A percentile compares a stretch with the other conserved stretches of the same genome.
Evolutionary conservation across 1,139 yeast genomes (phyloP).

Genomic region (Kurtzmaniella quercitrusa): DNA sequence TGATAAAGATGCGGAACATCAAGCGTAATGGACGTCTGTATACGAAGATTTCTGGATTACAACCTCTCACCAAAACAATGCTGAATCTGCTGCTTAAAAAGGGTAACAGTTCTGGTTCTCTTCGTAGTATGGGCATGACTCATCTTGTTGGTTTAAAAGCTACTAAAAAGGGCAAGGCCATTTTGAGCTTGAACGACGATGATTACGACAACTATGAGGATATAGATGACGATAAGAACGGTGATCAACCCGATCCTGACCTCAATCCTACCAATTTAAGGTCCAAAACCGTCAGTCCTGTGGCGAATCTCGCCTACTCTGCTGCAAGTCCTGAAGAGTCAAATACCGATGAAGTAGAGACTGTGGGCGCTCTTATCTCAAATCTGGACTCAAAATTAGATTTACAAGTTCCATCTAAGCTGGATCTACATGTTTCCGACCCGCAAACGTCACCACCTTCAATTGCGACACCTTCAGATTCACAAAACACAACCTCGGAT

Average conservation of each 20-base stretch:
- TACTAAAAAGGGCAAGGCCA: constrained; percentile 40
- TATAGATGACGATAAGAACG: constrained; percentile 14
- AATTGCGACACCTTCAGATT: no score
- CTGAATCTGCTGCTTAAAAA: constrained; percentile 27
- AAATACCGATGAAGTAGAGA: no score
- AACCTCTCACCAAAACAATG: constrained; percentile 38
- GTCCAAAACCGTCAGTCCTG: neutral
- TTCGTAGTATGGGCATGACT: constrained; percentile 24
- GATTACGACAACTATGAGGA: constrained; percentile 28
- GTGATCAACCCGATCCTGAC: constrained; percentile 1
- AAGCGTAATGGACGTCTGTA: constrained; percentile 37
- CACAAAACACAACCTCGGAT: no score
- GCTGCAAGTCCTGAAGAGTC: neutral
- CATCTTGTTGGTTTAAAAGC: constrained; percentile 31
- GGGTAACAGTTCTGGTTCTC: constrained; percentile 31
- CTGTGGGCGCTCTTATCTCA: no score
- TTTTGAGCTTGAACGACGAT: constrained; percentile 34
- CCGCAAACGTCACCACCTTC: no score
- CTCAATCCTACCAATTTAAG: neutral
- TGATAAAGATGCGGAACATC: constrained; percentile 13
- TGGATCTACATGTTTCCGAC: no score
- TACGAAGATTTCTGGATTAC: constrained; percentile 33
- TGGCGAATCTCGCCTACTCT: neutral
- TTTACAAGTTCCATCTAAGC: no score
- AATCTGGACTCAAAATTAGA: no score